Evolutionary conservation across 2,329 filamentous ascomycete species (phyloP).

Genomic region (Alternaria brassicicola): DNA sequence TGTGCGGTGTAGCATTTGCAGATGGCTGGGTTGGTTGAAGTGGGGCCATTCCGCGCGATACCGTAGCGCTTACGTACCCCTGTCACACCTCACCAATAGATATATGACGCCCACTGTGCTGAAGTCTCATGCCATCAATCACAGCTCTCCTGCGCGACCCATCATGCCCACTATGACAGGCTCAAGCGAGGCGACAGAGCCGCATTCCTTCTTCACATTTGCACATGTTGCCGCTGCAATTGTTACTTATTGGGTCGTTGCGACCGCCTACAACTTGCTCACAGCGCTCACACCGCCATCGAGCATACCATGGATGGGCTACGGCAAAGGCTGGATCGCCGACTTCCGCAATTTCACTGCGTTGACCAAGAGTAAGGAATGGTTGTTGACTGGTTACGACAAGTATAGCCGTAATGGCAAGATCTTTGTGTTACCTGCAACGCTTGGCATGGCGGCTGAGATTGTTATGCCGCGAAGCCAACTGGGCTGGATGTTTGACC

Average conservation of each 20-base stretch:
- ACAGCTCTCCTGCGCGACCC: background rate
- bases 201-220: background rate
- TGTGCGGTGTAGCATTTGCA: background rate
- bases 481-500: conserved; percentile 51
- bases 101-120: background rate
- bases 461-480: conserved; percentile 46
- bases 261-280: conserved; percentile 20
- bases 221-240: conserved; percentile 10
- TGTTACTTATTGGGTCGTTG: conserved; percentile 26
- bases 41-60: background rate
- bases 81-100: background rate
- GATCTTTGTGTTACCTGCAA: conserved; percentile 36
- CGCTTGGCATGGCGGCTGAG: conserved; percentile 32
- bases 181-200: background rate
- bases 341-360: conserved; percentile 27
- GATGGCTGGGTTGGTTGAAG: background rate
- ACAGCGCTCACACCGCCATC: conserved; percentile 24
- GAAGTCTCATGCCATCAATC: background rate
- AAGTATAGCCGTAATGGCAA: conserved; percentile 33
- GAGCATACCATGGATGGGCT: conserved; percentile 31
- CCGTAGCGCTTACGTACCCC: background rate
- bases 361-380: conserved; percentile 29
- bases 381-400: conserved; percentile 30
- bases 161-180: background rate
- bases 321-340: conserved; percentile 32